These are phyloP conservation scores for Trichosanthes truncata DNA, from an alignment of 306 rosid species.

Conservation along the genomic window DNA sequence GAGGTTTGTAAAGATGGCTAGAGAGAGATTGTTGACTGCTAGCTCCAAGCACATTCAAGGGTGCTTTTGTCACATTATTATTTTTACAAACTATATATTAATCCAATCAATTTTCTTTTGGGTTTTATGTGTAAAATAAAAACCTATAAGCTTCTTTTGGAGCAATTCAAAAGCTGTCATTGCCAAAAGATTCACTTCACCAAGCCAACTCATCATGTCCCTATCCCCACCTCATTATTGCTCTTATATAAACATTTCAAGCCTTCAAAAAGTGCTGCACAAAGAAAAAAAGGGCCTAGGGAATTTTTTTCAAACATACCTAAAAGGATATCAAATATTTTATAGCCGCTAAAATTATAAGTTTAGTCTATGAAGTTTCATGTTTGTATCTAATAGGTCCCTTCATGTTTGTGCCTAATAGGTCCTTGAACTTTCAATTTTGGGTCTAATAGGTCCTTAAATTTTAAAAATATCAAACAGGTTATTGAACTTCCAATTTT, in stretches of 20 bases:
- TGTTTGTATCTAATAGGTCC: no score
- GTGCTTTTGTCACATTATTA: not conserved
- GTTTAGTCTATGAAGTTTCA: no score
- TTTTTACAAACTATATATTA: not conserved
- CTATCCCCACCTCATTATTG: not conserved
- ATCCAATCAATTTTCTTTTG: not conserved
- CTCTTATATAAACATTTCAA: not conserved
- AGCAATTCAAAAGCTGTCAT: not conserved
- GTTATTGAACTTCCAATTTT: no score
- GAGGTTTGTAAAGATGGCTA: not conserved
- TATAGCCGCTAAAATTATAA: not conserved
- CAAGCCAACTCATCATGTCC: not conserved
- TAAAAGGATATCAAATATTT: not conserved
- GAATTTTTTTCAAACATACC: not conserved
- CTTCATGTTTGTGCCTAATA: no score
- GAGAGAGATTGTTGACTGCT: not conserved
- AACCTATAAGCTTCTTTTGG: not conserved
- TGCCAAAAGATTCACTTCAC: slow-evolving; percentile 4
- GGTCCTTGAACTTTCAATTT: no score
- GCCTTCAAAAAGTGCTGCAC: not conserved
- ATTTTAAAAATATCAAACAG: no score
- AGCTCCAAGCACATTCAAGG: not conserved
- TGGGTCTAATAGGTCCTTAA: no score
- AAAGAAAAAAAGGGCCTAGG: not conserved
- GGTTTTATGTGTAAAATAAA: not conserved